Conservation (phyloP, 805 yeast genomes). For the Schizosaccharomyces japonicus region DNA sequence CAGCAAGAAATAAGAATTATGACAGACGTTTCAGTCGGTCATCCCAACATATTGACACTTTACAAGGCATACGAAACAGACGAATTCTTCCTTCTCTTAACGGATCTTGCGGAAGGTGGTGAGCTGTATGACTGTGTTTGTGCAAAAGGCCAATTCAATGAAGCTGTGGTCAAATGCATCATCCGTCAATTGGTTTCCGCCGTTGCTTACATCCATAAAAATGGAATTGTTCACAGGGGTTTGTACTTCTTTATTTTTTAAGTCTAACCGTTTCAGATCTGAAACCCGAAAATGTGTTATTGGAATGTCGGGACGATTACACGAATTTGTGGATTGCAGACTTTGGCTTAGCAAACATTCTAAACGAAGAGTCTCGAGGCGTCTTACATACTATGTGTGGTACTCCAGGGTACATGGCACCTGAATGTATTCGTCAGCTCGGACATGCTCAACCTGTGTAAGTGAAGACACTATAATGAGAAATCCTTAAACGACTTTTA, state of each 20-base stretch:
- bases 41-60: slow-evolving; percentile 33
- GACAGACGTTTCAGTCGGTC: slow-evolving; percentile 26
- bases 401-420: slow-evolving; percentile 54
- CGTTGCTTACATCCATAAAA: slow-evolving; percentile 31
- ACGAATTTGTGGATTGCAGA: slow-evolving; percentile 29
- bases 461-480: neutral
- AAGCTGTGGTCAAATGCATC: slow-evolving; percentile 26
- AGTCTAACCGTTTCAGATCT: too few species aligned
- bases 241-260: too few species aligned
- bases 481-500: neutral
- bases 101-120: slow-evolving; percentile 43
- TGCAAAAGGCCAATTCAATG: slow-evolving; percentile 23
- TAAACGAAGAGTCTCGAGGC: slow-evolving; percentile 18
- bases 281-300: slow-evolving; percentile 47
- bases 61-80: slow-evolving; percentile 50
- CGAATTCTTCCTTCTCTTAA: slow-evolving; percentile 29
- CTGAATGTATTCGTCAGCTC: slow-evolving; percentile 31
- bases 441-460: slow-evolving; percentile 32
- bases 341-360: slow-evolving; percentile 38
- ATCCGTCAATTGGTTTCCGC: slow-evolving; percentile 30
- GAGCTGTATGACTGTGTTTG: slow-evolving; percentile 42
- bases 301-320: slow-evolving; percentile 20
- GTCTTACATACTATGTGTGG: slow-evolving; percentile 31
- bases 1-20: slow-evolving; percentile 39
- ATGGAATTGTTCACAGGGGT: slow-evolving; percentile 47